Base-by-base conservation (phyloP, 2,329 filamentous ascomycete genomes). In the Sclerotiophoma versabilis region DNA sequence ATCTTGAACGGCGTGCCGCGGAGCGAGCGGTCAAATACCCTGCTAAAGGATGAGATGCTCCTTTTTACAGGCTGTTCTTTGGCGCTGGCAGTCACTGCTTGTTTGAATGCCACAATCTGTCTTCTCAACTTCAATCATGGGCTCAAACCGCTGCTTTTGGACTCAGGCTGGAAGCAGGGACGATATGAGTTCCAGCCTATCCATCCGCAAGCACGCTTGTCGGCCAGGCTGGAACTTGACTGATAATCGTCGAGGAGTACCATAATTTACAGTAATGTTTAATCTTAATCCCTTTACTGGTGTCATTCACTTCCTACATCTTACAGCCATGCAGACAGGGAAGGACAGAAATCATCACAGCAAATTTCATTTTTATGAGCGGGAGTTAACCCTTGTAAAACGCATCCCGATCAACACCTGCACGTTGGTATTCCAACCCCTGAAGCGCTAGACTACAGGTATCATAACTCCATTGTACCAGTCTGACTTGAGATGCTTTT, bases 1-100 rank as follows among this genome's bases (percentile, higher is more conserved):
- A 34, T 62, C 14, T 58, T 69, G 11, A 41, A 57, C 14, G 62
- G 62, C 2, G 26, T 49, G 17, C 36, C 36, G 11, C 20, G 52
- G 5, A 46, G 55, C 2, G 9, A 11, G 5, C 39, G 50, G 7
- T 34, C 65, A 0, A 44, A 39, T 0, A 66, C 65, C 0, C n/a
- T 54, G 6, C 36, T 68, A 38, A 69, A 64, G 34, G 54, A 67
- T 23, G 59, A 68, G 34, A 68, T 67, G 60, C 36, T 63, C 2
- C 54, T 68, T n/a, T 66, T 63, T 20, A 43, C 60, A 15, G 26
- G 42, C 19, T 44, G 60, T 1, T 59, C 54, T 2, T 17, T 67
- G 8, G 43, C 20, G 5, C 48, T 65, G 4, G 51, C 54, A 10
- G 42, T 39, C 0, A 12, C 45, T 5, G 52, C 59, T 4, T 55